Base-by-base conservation (phyloP, 1,284 basidiomycete species). In the Sporisorium reilianum region DNA sequence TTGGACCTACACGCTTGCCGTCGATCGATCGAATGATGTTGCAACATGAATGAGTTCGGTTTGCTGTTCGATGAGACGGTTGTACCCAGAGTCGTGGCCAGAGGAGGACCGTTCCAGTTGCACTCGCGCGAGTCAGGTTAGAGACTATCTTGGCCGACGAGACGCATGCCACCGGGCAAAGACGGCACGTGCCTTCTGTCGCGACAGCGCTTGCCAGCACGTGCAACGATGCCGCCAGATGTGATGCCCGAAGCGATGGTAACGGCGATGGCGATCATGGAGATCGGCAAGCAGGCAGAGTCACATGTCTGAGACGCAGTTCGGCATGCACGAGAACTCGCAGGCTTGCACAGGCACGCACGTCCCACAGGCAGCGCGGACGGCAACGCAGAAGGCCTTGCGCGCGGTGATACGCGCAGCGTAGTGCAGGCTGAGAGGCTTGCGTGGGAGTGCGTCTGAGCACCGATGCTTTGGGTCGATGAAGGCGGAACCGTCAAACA, bases 271-370 rank as follows among this genome's bases (percentile, higher is more conserved):
- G 44, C 25, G 14, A 26, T n/a, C 45, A 28, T 25, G 25, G 10
- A 30, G 26, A 41, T 41, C 38, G 38, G 20, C 18, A 6, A 28
- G 7, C n/a, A 28, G 26, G 12, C 16, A 38, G 18, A 42, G 25
- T 60, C 57, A 56, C 64, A 60, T 66, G 64, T 66, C 46, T 66
- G 64, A 66, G 45, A 60, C 64, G 45, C 42, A 30, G 5, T 46
- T 28, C 52, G 64, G 64, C 53, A 66, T 60, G 53, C n/a, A n/a
- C n/a, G n/a, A n/a, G n/a, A n/a, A n/a, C n/a, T n/a, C 36, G 45
- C 26, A 14, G 14, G 18, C 16, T 20, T 5, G n/a, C 38, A 20
- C 5, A 38, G 8, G 36, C 14, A 14, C 14, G 38, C n/a, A 20
- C n/a, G 38, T 38, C 18, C n/a, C 18, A n/a, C n/a, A 38, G 18